These are phyloP conservation scores for Clavispora asparagi DNA, from an alignment of 805 yeast species.

Conservation along the genomic window DNA sequence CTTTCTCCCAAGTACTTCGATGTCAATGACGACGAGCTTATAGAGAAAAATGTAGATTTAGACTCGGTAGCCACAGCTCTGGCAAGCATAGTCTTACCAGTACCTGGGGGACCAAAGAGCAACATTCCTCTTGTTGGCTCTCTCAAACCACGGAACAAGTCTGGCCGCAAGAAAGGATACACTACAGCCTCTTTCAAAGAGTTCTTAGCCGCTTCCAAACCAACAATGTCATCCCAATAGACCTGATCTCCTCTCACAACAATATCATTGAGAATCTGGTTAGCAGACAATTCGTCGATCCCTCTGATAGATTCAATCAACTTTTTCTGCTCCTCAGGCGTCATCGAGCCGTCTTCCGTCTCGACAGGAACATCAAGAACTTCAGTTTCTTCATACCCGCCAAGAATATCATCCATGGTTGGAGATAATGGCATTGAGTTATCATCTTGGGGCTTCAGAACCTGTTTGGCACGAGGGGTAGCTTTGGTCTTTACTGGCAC, in stretches of 20 bases:
- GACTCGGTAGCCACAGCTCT: constrained; percentile 96
- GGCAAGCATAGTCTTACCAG: constrained; percentile 96
- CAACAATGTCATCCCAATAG: constrained; percentile 94
- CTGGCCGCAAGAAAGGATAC: constrained; percentile 92
- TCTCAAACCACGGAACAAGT: constrained; percentile 80
- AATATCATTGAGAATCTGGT: constrained; percentile 82
- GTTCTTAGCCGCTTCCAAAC: constrained; percentile 80
- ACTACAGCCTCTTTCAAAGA: constrained; percentile 93
- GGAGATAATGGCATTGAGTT: constrained; percentile 15
- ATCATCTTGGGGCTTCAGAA: neutral
- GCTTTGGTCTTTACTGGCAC: neutral
- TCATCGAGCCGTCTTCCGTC: constrained; percentile 5
- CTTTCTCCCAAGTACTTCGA: constrained; percentile 89
- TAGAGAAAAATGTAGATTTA: constrained; percentile 85
- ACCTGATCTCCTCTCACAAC: constrained; percentile 88
- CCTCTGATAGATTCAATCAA: constrained; percentile 53
- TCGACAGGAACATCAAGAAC: neutral
- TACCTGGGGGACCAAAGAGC: constrained; percentile 97
- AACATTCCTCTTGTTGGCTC: constrained; percentile 98
- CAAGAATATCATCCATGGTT: constrained; percentile 21
- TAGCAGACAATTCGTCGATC: constrained; percentile 73
- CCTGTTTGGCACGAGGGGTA: neutral
- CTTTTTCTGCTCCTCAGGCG: constrained; percentile 26
- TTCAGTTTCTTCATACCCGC: constrained; percentile 18
- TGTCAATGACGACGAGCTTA: constrained; percentile 84